Evolutionary conservation across 176 grass and related monocot species (phyloP).

Genomic region (Panicum miliaceum): DNA sequence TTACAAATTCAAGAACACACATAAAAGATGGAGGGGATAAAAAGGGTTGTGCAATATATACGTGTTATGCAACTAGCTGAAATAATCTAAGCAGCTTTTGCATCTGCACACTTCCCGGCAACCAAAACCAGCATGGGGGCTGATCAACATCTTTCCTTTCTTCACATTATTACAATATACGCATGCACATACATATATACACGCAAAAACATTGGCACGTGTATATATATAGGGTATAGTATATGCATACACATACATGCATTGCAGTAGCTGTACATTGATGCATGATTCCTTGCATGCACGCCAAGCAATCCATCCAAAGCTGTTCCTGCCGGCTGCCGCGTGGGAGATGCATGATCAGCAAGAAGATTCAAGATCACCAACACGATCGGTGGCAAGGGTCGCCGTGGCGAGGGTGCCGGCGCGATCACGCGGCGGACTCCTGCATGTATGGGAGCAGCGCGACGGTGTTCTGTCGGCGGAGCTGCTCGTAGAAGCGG

Average conservation of each 20-base stretch:
- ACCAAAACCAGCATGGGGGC: conserved; percentile 37
- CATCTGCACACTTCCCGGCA: conserved; percentile 28
- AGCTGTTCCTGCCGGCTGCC: neutral
- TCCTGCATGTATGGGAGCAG: conserved; percentile 61
- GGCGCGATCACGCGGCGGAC: conserved; percentile 20
- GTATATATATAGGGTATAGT: no score
- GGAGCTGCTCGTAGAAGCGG: conserved; percentile 89
- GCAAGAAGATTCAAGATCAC: neutral
- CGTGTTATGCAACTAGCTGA: neutral
- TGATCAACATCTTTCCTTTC: neutral
- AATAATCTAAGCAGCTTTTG: neutral
- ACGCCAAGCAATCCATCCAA: conserved; percentile 34
- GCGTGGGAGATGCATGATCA: neutral
- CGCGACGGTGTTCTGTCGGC: conserved; percentile 60
- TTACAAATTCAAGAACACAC: neutral
- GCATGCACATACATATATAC: neutral
- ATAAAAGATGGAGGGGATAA: neutral
- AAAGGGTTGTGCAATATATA: neutral
- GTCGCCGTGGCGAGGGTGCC: no score
- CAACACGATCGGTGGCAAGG: neutral
- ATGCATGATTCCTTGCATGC: conserved; percentile 39
- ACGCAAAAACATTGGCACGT: neutral
- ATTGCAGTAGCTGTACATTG: neutral
- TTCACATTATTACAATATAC: conserved; percentile 24
- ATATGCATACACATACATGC: neutral